phyloP scores from a whole-genome alignment of 768 basidiomycete species.

The Leucocoprinus leucothites region DNA sequence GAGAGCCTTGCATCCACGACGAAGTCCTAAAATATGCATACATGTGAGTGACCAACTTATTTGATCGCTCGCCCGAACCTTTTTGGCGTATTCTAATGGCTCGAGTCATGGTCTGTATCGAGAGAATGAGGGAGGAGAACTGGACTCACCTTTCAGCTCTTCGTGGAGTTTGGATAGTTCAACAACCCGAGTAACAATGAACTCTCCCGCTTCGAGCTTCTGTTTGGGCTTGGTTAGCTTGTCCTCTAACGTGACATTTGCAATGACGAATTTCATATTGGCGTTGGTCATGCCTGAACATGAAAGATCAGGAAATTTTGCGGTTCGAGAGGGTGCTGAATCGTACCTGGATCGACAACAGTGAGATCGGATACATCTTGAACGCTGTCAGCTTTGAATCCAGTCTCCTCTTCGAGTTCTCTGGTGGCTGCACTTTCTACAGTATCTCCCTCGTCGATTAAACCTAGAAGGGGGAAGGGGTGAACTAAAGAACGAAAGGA shows the following conservation, averaged over 20 bases:
- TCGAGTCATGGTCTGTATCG: neutral
- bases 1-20: slow-evolving; percentile 74
- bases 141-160: slow-evolving; percentile 61
- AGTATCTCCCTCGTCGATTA: slow-evolving; percentile 85
- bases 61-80: slow-evolving; percentile 33
- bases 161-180: slow-evolving; percentile 60
- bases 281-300: slow-evolving; percentile 87
- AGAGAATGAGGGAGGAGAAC: neutral
- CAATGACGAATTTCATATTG: slow-evolving; percentile 83
- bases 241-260: slow-evolving; percentile 66
- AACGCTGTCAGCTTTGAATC: slow-evolving; percentile 67
- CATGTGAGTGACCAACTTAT: slow-evolving; percentile 2
- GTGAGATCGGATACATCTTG: slow-evolving; percentile 60
- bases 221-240: slow-evolving; percentile 66
- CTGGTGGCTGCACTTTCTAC: slow-evolving; percentile 79
- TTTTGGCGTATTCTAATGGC: slow-evolving; percentile 50
- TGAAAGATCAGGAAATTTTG: slow-evolving; percentile 3
- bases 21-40: slow-evolving; percentile 40
- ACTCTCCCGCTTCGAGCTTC: slow-evolving; percentile 84
- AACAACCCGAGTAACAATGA: slow-evolving; percentile 71
- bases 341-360: slow-evolving; percentile 68
- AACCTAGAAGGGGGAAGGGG: slow-evolving; percentile 37
- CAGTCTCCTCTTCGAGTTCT: slow-evolving; percentile 93
- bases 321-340: neutral
- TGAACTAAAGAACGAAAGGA: neutral